Evolutionary conservation across 139 green algal genomes (phyloP).

Genomic region (Marvania coccoides): DNA sequence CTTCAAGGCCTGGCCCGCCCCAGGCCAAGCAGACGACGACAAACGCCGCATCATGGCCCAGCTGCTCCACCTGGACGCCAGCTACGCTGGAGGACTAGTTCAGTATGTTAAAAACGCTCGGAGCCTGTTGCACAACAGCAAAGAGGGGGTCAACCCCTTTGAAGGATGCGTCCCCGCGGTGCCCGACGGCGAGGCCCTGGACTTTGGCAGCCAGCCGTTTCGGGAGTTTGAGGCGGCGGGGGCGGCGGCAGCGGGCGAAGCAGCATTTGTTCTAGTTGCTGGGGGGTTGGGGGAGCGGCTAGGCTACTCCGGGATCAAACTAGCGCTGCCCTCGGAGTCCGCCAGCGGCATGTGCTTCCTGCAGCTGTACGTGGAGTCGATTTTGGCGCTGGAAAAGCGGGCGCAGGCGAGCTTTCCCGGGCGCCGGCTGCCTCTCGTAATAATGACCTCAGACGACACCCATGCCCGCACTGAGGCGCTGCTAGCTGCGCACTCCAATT

Average conservation of each 20-base stretch:
- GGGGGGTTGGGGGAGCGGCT: conserved; percentile 93
- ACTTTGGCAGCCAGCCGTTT: conserved; percentile 65
- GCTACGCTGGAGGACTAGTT: conserved; percentile 74
- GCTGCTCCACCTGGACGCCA: conserved; percentile 57
- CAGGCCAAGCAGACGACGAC: conserved; percentile 41
- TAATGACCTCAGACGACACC: conserved; percentile 98
- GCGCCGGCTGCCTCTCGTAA: conserved; percentile 76
- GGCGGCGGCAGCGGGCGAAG: conserved; percentile 26
- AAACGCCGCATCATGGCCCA: conserved; percentile 60
- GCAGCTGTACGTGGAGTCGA: conserved; percentile 81
- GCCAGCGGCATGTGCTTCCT: conserved; percentile 77
- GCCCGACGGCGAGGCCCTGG: conserved; percentile 70
- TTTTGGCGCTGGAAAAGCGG: conserved; percentile 62
- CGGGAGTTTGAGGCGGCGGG: conserved; percentile 54
- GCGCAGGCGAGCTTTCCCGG: conserved; percentile 4
- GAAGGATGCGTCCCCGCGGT: conserved; percentile 85
- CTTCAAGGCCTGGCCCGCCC: conserved; percentile 60
- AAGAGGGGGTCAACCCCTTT: conserved; percentile 85
- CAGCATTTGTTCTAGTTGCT: conserved; percentile 96
- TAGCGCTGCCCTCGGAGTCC: conserved; percentile 78
- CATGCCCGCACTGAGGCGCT: conserved; percentile 75
- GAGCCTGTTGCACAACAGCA: conserved; percentile 73
- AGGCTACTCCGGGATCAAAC: conserved; percentile 86
- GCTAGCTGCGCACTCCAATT: conserved; percentile 77
- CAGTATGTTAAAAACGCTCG: conserved; percentile 84